A percentile compares a stretch with the other conserved stretches of the same genome.
These are phyloP conservation scores for Backusella psychrophila DNA, from an alignment of 192 early-diverging fungal species.

Conservation along the genomic window DNA sequence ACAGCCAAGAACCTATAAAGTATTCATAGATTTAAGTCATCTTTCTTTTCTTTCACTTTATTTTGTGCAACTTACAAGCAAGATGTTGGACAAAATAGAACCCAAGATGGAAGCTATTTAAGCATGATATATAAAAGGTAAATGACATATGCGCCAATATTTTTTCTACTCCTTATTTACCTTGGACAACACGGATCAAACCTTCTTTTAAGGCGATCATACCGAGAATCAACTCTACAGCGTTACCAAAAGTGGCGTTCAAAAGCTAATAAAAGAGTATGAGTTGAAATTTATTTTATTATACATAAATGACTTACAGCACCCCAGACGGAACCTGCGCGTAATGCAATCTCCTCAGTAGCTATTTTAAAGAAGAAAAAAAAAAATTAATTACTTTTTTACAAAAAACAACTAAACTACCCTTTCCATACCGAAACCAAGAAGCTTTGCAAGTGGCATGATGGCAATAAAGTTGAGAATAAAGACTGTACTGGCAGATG, in stretches of 20 bases:
- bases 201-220: conserved; percentile 62
- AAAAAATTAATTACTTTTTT: conserved; percentile 9
- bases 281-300: neutral
- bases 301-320: conserved; percentile 11
- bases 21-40: neutral
- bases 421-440: conserved; percentile 27
- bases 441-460: conserved; percentile 81
- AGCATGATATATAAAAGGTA: neutral
- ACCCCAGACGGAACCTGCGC: conserved; percentile 34
- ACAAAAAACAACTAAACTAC: neutral
- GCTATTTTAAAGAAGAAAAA: conserved; percentile 37
- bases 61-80: conserved; percentile 59
- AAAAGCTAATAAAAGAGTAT: conserved; percentile 10
- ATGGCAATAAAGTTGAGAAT: conserved; percentile 89
- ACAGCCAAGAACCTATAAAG: conserved; percentile 62
- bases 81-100: conserved; percentile 90
- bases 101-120: conserved; percentile 73
- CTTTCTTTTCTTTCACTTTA: neutral
- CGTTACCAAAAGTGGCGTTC: conserved; percentile 61
- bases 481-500: conserved; percentile 69
- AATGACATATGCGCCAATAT: neutral
- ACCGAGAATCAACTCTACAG: conserved; percentile 82
- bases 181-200: conserved; percentile 64
- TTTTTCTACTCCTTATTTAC: conserved; percentile 2
- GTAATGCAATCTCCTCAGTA: conserved; percentile 70